These are phyloP conservation scores for Karstenula rhodostoma DNA, from an alignment of 2,329 filamentous ascomycete genomes.

Conservation along the genomic window DNA sequence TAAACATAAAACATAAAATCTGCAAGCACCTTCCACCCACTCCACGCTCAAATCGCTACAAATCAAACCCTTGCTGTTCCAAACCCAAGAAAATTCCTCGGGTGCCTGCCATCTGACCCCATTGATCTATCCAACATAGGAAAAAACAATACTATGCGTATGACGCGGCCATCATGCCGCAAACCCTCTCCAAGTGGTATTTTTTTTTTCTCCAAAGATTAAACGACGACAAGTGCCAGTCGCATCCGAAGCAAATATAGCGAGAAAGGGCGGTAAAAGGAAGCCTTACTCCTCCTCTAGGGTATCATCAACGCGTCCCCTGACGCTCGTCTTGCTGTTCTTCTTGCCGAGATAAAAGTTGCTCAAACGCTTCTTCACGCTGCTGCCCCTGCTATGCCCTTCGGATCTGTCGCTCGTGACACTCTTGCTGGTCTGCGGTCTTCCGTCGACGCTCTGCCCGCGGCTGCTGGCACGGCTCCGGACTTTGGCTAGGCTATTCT, in stretches of 20 bases:
- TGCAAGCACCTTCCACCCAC: slow-evolving; percentile 2
- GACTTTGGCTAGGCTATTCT: slow-evolving; percentile 28
- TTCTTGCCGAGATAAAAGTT: slow-evolving; percentile 79
- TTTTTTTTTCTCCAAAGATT: slow-evolving; percentile 9
- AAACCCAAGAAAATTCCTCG: not conserved
- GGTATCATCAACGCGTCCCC: slow-evolving; percentile 36
- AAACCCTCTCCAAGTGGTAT: not conserved
- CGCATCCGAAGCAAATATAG: not conserved
- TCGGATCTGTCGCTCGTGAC: slow-evolving; percentile 52
- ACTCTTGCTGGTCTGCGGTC: slow-evolving; percentile 45
- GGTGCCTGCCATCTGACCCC: not conserved
- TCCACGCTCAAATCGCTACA: slow-evolving; percentile 9
- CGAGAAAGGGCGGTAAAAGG: not conserved
- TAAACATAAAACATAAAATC: not conserved
- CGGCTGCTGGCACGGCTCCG: slow-evolving; percentile 23
- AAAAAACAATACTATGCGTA: not conserved
- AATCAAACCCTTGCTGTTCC: not conserved
- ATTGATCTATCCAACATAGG: slow-evolving; percentile 5
- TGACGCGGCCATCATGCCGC: not conserved
- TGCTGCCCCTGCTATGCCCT: slow-evolving; percentile 59
- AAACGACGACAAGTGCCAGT: slow-evolving; percentile 2
- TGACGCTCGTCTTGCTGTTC: slow-evolving; percentile 63
- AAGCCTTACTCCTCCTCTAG: slow-evolving; percentile 43
- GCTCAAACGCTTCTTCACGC: slow-evolving; percentile 80
- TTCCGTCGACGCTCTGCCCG: slow-evolving; percentile 20